A percentile compares a stretch with the other conserved stretches of the same genome.
phyloP scores from a whole-genome alignment of 768 basidiomycete genomes.

The Porphyrellus cyaneotinctus region DNA sequence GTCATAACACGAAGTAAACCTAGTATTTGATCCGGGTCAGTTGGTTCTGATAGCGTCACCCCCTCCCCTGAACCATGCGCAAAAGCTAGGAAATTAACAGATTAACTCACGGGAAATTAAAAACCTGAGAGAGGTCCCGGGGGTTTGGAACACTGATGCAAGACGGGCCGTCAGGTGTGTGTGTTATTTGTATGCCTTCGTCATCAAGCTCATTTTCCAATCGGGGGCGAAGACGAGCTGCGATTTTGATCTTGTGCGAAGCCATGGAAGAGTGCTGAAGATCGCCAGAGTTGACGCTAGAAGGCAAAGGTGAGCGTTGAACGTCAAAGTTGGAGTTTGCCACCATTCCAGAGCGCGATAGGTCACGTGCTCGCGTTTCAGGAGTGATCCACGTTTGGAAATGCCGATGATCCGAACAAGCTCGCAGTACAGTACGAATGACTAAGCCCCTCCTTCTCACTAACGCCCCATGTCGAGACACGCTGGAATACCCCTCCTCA shows the following conservation, averaged over 20 bases:
- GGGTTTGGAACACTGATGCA: slow-evolving; percentile 68
- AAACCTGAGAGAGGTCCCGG: slow-evolving; percentile 62
- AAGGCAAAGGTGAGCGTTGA: not conserved
- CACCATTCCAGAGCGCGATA: slow-evolving; percentile 24
- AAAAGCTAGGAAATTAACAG: too few relatives aligned
- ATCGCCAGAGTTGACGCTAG: not conserved
- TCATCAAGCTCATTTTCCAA: slow-evolving; percentile 61
- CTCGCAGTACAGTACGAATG: not conserved
- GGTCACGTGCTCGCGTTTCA: slow-evolving; percentile 22
- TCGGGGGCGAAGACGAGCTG: slow-evolving; percentile 67
- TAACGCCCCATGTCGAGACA: slow-evolving; percentile 17
- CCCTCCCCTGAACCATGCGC: not conserved
- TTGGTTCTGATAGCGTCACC: not conserved
- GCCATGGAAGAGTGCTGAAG: slow-evolving; percentile 9
- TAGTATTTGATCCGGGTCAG: slow-evolving; percentile 25
- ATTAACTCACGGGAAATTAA: slow-evolving; percentile 65
- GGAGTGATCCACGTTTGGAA: not conserved
- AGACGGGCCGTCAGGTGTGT: slow-evolving; percentile 39
- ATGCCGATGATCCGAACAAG: slow-evolving; percentile 14
- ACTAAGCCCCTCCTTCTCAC: not conserved
- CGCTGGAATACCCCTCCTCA: slow-evolving; percentile 65
- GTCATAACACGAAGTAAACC: slow-evolving; percentile 76
- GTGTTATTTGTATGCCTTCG: slow-evolving; percentile 51
- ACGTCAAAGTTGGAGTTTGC: slow-evolving; percentile 14
- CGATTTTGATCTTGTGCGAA: slow-evolving; percentile 60